Evolutionary conservation across 352 stramenopile genomes (phyloP).

Genomic region (Hyaloperonospora arabidopsidis): DNA sequence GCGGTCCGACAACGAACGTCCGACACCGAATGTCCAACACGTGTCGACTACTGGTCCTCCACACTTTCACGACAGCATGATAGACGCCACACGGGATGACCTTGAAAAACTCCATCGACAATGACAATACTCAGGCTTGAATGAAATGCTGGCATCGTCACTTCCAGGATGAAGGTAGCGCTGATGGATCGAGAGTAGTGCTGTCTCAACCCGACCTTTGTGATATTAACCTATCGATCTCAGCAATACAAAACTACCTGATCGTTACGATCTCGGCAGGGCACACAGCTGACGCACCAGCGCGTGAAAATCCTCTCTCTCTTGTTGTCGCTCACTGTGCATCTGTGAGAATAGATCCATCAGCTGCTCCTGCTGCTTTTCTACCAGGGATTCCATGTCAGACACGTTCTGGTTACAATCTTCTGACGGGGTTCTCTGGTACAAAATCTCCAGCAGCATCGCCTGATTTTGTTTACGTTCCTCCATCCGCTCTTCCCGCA

Average conservation of each 20-base stretch:
- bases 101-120: too few relatives aligned
- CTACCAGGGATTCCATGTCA: conserved; percentile 25
- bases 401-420: conserved; percentile 13
- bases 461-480: conserved; percentile 31
- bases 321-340: conserved; percentile 30
- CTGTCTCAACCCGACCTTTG: not conserved
- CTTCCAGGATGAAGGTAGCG: not conserved
- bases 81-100: too few relatives aligned
- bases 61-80: too few relatives aligned
- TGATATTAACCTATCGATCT: not conserved
- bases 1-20: too few relatives aligned
- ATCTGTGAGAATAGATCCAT: conserved; percentile 34
- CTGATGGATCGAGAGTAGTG: not conserved
- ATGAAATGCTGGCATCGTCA: too few relatives aligned
- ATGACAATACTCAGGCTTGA: too few relatives aligned
- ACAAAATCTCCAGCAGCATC: conserved; percentile 28
- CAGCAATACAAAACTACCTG: conserved; percentile 7
- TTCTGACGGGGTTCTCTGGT: conserved; percentile 24
- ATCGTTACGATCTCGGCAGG: conserved; percentile 10
- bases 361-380: conserved; percentile 32
- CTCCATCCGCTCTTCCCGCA: conserved; percentile 27
- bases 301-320: conserved; percentile 29
- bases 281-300: conserved; percentile 23
- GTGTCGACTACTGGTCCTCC: too few relatives aligned
- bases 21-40: too few relatives aligned